Base-by-base conservation (phyloP, 495 filamentous ascomycete species). In the Hyaloscypha bicolor region DNA sequence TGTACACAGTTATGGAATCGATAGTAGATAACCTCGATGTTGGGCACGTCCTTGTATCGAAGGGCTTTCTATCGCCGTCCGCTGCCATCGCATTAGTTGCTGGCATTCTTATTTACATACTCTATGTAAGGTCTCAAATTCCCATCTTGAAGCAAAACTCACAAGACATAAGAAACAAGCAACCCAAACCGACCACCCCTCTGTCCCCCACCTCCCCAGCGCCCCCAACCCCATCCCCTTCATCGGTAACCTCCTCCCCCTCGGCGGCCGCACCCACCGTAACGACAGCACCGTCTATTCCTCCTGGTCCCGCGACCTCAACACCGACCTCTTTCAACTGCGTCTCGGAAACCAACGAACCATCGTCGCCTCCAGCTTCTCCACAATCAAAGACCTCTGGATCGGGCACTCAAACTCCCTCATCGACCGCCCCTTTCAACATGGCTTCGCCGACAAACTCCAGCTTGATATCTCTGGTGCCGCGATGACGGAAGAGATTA, bases 311-410 rank as follows among this genome's bases (percentile, higher is more conserved):
- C 3, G 16, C 3, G 19, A 3, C 14, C 9, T 64, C 62, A 3
- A 4, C 6, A 33, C 45, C 16, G 39, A 51, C 9, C 25, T 64
- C 29, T 64, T 64, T 21, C 62, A 64, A 30, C 19, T 64, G 31
- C 45, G 62, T 14, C 62, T 64, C 48, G 62, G 62, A 4, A 55
- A 25, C 25, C 32, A 64, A 35, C 62, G 62, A 16, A 48, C 62
- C 16, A 31, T 64, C 21, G 32, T 64, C 51, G 62, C 52, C 21
- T 55, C 33, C 51, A 55, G 42, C 30, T 64, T 55, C 48, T 12
- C 45, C n/a, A 30, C 32, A 9, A 55, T 64, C 62, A 64, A 64
- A 31, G 62, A 64, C 31, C 52, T 64, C 8, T 64, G 62, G 62
- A 35, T 64, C 51, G 52, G 48, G 35, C 45, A 64, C 29, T 64